These are phyloP conservation scores for Penicillium chermesinum DNA, from an alignment of 495 filamentous ascomycete species.

Conservation along the genomic window DNA sequence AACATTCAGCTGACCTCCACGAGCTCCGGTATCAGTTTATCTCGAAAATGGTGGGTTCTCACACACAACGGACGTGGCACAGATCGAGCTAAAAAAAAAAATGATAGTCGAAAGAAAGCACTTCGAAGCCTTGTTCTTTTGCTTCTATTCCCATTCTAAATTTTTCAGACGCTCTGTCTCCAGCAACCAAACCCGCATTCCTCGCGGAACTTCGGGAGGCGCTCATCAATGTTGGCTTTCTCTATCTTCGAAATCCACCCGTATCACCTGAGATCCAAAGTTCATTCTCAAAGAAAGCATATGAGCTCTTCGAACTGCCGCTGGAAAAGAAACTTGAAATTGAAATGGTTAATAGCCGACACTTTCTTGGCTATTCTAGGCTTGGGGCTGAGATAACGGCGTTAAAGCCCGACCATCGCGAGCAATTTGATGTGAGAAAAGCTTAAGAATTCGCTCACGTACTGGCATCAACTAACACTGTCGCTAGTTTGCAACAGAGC, in stretches of 20 bases:
- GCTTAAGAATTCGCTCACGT: neutral
- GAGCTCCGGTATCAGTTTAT: constrained; percentile 30
- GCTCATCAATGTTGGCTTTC: constrained; percentile 85
- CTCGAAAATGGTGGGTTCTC: constrained; percentile 9
- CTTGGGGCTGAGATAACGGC: constrained; percentile 47
- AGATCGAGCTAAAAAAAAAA: neutral
- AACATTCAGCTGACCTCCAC: constrained; percentile 53
- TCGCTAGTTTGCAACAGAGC: constrained; percentile 53
- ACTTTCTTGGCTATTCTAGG: constrained; percentile 50
- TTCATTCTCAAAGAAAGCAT: constrained; percentile 63
- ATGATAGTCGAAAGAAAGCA: constrained; percentile 10
- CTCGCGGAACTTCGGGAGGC: constrained; percentile 68
- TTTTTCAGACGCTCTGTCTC: constrained; percentile 56
- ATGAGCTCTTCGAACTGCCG: constrained; percentile 76
- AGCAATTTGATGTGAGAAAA: constrained; percentile 84
- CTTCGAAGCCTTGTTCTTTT: constrained; percentile 41
- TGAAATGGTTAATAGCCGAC: constrained; percentile 82
- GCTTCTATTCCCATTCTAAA: constrained; percentile 76
- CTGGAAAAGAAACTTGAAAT: constrained; percentile 77
- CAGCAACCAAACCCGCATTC: constrained; percentile 70
- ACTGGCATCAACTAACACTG: no score
- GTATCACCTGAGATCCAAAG: constrained; percentile 61
- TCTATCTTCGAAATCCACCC: constrained; percentile 84
- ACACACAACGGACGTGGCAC: neutral
- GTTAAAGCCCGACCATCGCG: constrained; percentile 48